Evolutionary conservation across 192 early-diverging fungal species (phyloP), one percentile per base, ranked within the genome.

Genomic region (Jimgerdemannia lactiflua): DNA sequence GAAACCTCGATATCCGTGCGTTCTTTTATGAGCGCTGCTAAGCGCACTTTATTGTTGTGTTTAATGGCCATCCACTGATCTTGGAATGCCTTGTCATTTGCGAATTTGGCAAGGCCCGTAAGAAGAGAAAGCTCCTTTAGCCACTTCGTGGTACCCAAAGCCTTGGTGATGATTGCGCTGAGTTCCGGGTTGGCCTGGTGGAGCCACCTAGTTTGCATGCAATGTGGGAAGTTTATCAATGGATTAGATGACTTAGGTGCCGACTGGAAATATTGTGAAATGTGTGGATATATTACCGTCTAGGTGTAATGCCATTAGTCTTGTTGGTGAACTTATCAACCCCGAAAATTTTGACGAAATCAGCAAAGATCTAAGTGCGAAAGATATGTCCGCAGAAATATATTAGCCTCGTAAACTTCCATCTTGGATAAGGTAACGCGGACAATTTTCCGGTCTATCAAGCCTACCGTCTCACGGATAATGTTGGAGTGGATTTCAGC

Each of bases 291-390:
- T n/a, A n/a, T 88, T 78, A 54, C 49, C 49, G 49, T 18, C 97
- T 89, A 42, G 98, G 98, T 8, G 98, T 97, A 67, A 99, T 92
- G 71, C 98, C 98, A 80, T 99, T 99, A 75, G 98, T 99, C 80
- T 97, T 97, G 88, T 99, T 99, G 80, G 92, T 89, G 74, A 99
- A 98, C 82, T 94, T 95, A 63, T 91, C 90, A 14, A 82, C 84
- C 63, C 96, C 97, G 85, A 91, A 97, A 82, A 90, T 92, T 42
- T 88, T 86, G 65, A 97, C 93, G 83, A 98, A 98, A 82, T 98
- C 97, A 72, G 86, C 80, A 84, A 99, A 98, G 74, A 98, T 90
- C 80, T 54, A 54, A 7, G 90, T 74, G 43, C 11, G 49, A 54
- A n/a, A n/a, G n/a, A n/a, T n/a, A n/a, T n/a, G n/a, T n/a, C n/a